A percentile compares a stretch with the other conserved stretches of the same genome.
Conservation (phyloP, 2,329 filamentous ascomycete genomes). For the Pseudocercospora macadamiae region DNA sequence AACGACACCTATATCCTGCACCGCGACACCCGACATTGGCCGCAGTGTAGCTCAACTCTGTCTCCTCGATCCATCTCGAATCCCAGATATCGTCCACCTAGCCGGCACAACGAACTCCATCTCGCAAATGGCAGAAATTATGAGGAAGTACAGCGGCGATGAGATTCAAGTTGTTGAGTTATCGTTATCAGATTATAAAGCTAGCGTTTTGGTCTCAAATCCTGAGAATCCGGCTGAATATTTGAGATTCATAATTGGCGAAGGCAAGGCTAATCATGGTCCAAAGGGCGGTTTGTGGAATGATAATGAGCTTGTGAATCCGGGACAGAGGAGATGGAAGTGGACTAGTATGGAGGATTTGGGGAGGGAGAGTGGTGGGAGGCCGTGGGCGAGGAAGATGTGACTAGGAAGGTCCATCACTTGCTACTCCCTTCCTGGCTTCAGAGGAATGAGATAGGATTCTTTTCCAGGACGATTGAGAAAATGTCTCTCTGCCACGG, state of each 20-base stretch:
- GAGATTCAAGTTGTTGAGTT: conserved; percentile 8
- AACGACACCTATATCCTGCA: conserved; percentile 5
- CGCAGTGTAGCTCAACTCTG: conserved; percentile 9
- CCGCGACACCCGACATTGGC: conserved; percentile 3
- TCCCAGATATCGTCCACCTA: conserved; percentile 10
- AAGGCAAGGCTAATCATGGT: conserved; percentile 13
- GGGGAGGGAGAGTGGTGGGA: conserved; percentile 7
- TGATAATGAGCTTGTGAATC: conserved; percentile 12
- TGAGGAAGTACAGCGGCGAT: conserved; percentile 2
- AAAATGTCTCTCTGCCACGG: not conserved
- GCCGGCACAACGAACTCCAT: conserved; percentile 8
- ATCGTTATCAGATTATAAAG: conserved; percentile 10
- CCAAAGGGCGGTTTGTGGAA: conserved; percentile 9
- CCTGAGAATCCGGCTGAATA: conserved; percentile 4
- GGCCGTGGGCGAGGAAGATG: not conserved
- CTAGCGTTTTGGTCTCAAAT: conserved; percentile 7
- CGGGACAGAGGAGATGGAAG: conserved; percentile 14
- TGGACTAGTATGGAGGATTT: conserved; percentile 10
- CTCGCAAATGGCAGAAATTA: conserved; percentile 1
- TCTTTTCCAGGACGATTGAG: not conserved
- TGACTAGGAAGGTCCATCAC: too few relatives aligned
- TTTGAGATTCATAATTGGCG: conserved; percentile 10
- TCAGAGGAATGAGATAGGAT: not conserved
- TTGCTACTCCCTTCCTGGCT: too few relatives aligned
- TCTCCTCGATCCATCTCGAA: conserved; percentile 1